Evolutionary conservation across 1,139 yeast species (phyloP), one percentile per base, ranked within the genome.

Genomic region (Magnusiomyces suaveolens): DNA sequence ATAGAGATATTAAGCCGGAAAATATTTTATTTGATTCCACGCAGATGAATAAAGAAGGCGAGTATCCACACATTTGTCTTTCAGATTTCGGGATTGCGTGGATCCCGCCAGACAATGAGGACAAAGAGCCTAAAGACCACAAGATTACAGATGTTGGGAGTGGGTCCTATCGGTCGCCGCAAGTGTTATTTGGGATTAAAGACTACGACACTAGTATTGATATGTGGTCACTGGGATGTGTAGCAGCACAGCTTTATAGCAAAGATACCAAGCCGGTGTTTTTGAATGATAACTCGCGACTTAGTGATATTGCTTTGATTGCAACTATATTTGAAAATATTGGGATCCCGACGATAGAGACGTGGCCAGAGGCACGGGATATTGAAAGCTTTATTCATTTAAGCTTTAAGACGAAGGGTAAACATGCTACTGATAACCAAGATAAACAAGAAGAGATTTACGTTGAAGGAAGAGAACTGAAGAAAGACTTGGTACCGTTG

Each of bases 1-100:
- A 90, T 66, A 76, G 97, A 50, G 97, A 90, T 67, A 70, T 90
- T 54, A 90, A 90, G 67, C 95, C 95, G 0, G 81, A 81, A 21
- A 90, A 90, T 64, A 76, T 90, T 44, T 69, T 87, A 67, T 77
- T 87, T 61, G 63, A 64, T 2, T 2, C 26, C 2, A 25, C 43
- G 20, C 41, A n/a, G 52, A 32, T 29, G 2, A 49, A 32, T 1
- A 43, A 51, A 21, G 62, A 64, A 3, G 64, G 64, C 1, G 29
- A 41, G n/a, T 43, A 53, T 16, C 57, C 51, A 8, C 12, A 3
- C 3, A 65, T 68, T 2, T 58, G 61, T 1, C 82, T 86, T 2
- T 63, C 66, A 14, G 97, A 92, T 66, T 85, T 90, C 67, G 96
- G 97, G 6, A 83, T 87, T 39, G 77, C 90, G 29, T 87, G 77